These are phyloP conservation scores for Cyclotella sp. DNA, from an alignment of 108 stramenopile genomes.

Conservation along the genomic window DNA sequence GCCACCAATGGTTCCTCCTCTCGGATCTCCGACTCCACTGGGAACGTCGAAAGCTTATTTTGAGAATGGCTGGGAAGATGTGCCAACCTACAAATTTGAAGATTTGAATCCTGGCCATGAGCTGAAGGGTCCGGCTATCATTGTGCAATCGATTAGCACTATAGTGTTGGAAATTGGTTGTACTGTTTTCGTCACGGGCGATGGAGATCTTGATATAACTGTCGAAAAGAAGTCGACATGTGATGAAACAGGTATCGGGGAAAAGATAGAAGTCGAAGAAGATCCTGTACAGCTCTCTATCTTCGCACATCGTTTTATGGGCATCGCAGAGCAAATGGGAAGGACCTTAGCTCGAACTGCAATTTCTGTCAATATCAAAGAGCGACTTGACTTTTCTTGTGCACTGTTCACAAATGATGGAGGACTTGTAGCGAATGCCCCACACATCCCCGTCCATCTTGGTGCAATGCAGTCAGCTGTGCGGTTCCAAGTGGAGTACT, in stretches of 20 bases:
- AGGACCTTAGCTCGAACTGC: constrained; percentile 95
- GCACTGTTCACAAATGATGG: constrained; percentile 95
- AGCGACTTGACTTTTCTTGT: constrained; percentile 97
- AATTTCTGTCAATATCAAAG: constrained; percentile 98
- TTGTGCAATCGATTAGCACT: constrained; percentile 94
- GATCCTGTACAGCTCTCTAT: constrained; percentile 95
- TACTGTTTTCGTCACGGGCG: constrained; percentile 81
- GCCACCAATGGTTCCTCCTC: constrained; percentile 36
- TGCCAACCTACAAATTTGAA: constrained; percentile 89
- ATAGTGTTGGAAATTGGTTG: constrained; percentile 95
- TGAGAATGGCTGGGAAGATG: constrained; percentile 91
- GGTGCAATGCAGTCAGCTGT: constrained; percentile 98
- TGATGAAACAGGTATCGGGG: constrained; percentile 5
- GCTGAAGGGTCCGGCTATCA: constrained; percentile 91
- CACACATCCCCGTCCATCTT: constrained; percentile 98
- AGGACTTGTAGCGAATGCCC: constrained; percentile 98
- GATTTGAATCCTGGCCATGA: constrained; percentile 80
- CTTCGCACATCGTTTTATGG: constrained; percentile 98
- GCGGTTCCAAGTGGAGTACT: constrained; percentile 92
- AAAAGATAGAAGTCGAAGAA: constrained; percentile 56
- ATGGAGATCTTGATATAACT: constrained; percentile 93
- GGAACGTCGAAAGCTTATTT: constrained; percentile 87
- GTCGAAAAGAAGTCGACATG: constrained; percentile 48
- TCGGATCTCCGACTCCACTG: constrained; percentile 58
- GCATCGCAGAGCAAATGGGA: constrained; percentile 99